A percentile compares a stretch with the other conserved stretches of the same genome.
Conservation (phyloP, 352 stramenopile genomes). For the Phytophthora pisi region DNA sequence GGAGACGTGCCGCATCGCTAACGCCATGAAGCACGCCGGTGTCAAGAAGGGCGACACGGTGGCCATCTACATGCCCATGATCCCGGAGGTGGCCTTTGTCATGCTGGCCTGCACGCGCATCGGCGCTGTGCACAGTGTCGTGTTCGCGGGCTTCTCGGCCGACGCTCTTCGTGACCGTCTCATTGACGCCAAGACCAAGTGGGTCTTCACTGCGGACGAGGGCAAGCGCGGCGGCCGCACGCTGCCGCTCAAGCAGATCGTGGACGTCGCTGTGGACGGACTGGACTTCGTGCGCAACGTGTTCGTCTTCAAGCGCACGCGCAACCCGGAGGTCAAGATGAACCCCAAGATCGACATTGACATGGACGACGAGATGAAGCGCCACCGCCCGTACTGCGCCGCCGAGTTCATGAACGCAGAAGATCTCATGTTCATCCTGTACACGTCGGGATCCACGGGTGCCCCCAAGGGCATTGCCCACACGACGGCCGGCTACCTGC, state of each 20-base stretch:
- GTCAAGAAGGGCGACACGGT: conserved; percentile 95
- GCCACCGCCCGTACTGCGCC: conserved; percentile 94
- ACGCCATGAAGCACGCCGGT: conserved; percentile 93
- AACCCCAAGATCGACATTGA: conserved; percentile 91
- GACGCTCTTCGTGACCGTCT: conserved; percentile 96
- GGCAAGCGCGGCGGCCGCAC: conserved; percentile 93
- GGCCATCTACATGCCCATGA: conserved; percentile 99
- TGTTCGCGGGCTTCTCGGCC: conserved; percentile 97
- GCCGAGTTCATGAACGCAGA: conserved; percentile 96
- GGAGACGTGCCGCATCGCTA: conserved; percentile 92
- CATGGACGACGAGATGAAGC: conserved; percentile 91
- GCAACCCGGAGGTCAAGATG: conserved; percentile 73
- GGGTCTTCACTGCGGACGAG: conserved; percentile 94
- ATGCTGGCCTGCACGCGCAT: conserved; percentile 99
- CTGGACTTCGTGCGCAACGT: conserved; percentile 93
- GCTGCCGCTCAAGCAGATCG: conserved; percentile 96
- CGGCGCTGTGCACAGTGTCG: conserved; percentile 96
- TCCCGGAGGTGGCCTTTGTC: conserved; percentile 96
- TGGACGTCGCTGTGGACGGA: conserved; percentile 91
- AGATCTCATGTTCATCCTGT: conserved; percentile 97
- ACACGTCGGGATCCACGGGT: conserved; percentile 97
- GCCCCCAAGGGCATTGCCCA: conserved; percentile 96
- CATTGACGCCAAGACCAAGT: conserved; percentile 87
- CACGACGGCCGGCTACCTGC: conserved; percentile 95
- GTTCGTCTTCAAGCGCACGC: conserved; percentile 95